Base-by-base conservation (phyloP, 345 rosid species). In the Clarkia xantiana region DNA sequence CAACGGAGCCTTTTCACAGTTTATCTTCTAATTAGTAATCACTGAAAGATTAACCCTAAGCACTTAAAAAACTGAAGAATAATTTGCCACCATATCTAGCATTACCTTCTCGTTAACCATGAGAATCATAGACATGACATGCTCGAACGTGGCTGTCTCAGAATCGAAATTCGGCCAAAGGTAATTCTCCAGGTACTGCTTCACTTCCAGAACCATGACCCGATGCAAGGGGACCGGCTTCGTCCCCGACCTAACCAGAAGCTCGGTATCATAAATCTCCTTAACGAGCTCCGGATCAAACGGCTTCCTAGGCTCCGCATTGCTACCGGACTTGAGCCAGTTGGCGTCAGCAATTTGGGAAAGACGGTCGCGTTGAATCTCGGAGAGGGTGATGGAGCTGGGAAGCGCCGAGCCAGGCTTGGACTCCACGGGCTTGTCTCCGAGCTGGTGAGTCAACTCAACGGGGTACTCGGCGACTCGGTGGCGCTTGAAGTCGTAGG, bases 401-500 rank as follows among this genome's bases (percentile, higher is more conserved):
- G 93, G 81, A 18, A 81, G 74, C 15, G 76, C 65, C 18, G 89
- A 71, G 9, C 86, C 81, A 23, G 79, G 68, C 59, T 73, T 69
- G 45, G 93, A 50, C 47, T 83, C 82, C n/a, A 58, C 74, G 16
- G 79, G 76, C 51, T 74, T 71, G 41, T 76, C 81, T 10, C 62
- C 69, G 7, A 56, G 68, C 47, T 74, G 73, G 42, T 34, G 57
- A 17, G 76, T 60, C n/a, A 63, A 17, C 58, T 90, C 97, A 36
- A 78, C 62, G 18, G 96, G 98, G 62, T 91, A 91, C 81, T 91
- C 98, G 1, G 96, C 98, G 10, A 91, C 98, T 10, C 72, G 83
- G 68, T 84, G 98, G 71, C 98, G 96, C 85, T 80, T 91, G 85
- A 91, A 86, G 68, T 91, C 98, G 66, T 74, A 91, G 14, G 84